Percentiles rank a stretch among this genome's conserved stretches.
phyloP scores from a whole-genome alignment of 139 green algal species.

The Chlamydomonas schloesseri region DNA sequence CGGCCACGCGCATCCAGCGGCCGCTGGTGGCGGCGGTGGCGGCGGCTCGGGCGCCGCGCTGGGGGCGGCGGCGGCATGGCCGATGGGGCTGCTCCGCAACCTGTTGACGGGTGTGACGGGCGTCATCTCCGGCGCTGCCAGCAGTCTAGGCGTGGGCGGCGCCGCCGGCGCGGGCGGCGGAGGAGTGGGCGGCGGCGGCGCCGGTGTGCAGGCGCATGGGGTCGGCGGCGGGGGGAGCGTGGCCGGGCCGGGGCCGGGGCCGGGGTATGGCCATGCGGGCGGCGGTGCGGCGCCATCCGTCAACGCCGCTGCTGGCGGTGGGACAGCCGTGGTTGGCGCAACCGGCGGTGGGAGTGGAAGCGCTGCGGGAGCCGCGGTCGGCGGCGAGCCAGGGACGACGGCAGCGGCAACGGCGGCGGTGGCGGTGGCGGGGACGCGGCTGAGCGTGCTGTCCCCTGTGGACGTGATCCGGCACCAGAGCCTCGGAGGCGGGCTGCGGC shows the following conservation, averaged over 20 bases:
- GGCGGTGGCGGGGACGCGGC: neutral
- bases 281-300: conserved; percentile 12
- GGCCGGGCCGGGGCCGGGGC: too few relatives aligned
- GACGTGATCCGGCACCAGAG: conserved; percentile 10
- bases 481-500: conserved; percentile 2
- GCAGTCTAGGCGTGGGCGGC: neutral
- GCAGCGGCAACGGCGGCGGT: too few relatives aligned
- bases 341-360: neutral
- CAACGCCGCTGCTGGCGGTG: neutral
- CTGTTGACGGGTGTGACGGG: conserved; percentile 30
- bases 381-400: neutral
- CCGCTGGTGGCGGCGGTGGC: neutral
- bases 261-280: too few relatives aligned
- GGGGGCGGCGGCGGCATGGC: neutral
- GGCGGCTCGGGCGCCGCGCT: too few relatives aligned
- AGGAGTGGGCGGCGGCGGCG: neutral
- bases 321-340: too few relatives aligned
- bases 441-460: conserved; percentile 3
- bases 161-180: neutral
- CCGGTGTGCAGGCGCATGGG: neutral
- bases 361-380: too few relatives aligned
- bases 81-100: conserved; percentile 13
- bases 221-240: neutral
- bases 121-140: neutral
- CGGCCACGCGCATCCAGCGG: too few relatives aligned